These are phyloP conservation scores for Coffea humblotiana DNA, from an alignment of 305 asterid species.

Conservation along the genomic window DNA sequence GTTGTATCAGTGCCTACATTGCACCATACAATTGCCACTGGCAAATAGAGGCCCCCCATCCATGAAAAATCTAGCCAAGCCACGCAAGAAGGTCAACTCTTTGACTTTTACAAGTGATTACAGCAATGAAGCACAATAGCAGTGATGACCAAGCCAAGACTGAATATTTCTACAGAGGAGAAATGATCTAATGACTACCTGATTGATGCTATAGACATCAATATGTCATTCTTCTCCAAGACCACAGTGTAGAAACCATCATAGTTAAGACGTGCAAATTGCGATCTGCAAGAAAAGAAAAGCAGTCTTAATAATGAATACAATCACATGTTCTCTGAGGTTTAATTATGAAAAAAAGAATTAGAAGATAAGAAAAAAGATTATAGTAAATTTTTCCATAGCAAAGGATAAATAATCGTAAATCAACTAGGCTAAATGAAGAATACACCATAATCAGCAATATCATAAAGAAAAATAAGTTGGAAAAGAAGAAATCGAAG, in stretches of 20 bases:
- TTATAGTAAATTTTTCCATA: background rate
- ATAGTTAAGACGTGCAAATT: conserved; percentile 75
- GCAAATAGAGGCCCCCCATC: no score
- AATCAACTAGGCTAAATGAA: background rate
- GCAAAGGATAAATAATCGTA: background rate
- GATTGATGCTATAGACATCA: conserved; percentile 74
- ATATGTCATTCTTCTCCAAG: conserved; percentile 74
- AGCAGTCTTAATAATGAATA: conserved; percentile 8
- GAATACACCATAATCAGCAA: no score
- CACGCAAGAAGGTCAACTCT: background rate
- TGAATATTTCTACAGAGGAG: background rate
- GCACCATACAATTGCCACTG: no score
- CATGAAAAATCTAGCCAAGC: background rate
- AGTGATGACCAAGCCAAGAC: background rate
- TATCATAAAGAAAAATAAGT: background rate
- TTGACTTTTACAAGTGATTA: background rate
- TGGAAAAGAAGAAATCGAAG: background rate
- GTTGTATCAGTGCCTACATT: no score
- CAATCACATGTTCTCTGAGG: background rate
- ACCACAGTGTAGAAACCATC: conserved; percentile 70
- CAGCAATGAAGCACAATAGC: background rate
- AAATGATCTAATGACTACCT: conserved; percentile 44
- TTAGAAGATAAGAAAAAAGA: background rate
- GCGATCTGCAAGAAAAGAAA: conserved; percentile 62
- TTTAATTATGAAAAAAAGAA: background rate